These are phyloP conservation scores for cucumber (Cucumis sativus) DNA, from an alignment of 306 rosid genomes.

Conservation along the genomic window Cucumber_9930_V3 NC_026658.2:10993501-10994000, in stretches of 20 bases:
- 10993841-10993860: not conserved
- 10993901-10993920: no score
- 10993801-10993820: not conserved
- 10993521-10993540: conserved; percentile 9
- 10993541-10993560: conserved; percentile 83
- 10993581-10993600: conserved; percentile 64
- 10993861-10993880: not conserved
- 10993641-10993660: conserved; percentile 61
- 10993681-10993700: conserved; percentile 64
- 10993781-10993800: conserved; percentile 54
- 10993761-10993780: conserved; percentile 65
- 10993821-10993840: not conserved
- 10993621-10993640: conserved; percentile 66
- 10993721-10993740: conserved; percentile 53
- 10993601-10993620: conserved; percentile 98
- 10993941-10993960: no score
- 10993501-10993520: conserved; percentile 4
- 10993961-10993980: no score
- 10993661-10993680: conserved; percentile 60
- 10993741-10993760: conserved; percentile 60
- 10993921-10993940: no score
- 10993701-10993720: conserved; percentile 39
- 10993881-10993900: not conserved
- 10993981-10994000: no score
- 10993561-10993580: conserved; percentile 87